phyloP scores from a whole-genome alignment of 352 stramenopile genomes.

The Thraustochytrium striatum region DNA sequence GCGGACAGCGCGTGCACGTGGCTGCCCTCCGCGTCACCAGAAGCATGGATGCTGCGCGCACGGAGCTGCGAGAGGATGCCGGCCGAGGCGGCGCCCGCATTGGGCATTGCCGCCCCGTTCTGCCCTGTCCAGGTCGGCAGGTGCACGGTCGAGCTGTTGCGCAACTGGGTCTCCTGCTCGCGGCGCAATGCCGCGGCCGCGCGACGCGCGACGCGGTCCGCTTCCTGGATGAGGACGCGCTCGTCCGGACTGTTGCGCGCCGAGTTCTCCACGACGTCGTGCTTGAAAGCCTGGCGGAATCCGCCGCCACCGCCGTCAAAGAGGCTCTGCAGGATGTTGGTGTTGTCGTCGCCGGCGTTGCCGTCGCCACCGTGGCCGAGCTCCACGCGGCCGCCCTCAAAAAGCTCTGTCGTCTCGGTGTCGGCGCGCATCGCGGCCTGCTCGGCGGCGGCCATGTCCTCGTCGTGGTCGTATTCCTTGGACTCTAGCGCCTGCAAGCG shows the following conservation, averaged over 20 bases:
- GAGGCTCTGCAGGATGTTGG: slow-evolving; percentile 3
- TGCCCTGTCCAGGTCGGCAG: slow-evolving; percentile 29
- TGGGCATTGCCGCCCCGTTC: not conserved
- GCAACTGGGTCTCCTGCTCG: slow-evolving; percentile 3
- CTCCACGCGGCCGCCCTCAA: not conserved
- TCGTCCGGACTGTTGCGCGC: not conserved
- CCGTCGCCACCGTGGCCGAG: not conserved
- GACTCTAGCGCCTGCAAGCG: not conserved
- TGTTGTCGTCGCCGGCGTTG: not conserved
- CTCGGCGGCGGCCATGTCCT: not conserved
- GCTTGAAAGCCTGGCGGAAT: slow-evolving; percentile 39
- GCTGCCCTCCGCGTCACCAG: not conserved
- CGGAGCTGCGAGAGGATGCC: slow-evolving; percentile 6
- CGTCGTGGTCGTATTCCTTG: not conserved
- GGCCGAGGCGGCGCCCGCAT: slow-evolving; percentile 8
- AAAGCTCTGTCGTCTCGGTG: slow-evolving; percentile 23
- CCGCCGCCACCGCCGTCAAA: slow-evolving; percentile 15
- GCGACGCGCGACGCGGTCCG: not conserved
- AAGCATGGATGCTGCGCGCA: not conserved
- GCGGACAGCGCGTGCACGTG: slow-evolving; percentile 13
- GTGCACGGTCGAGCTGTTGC: not conserved
- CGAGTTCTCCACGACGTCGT: not conserved
- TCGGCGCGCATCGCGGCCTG: not conserved
- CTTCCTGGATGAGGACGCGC: slow-evolving; percentile 4
- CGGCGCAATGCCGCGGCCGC: slow-evolving; percentile 19